Base-by-base conservation (phyloP, 495 filamentous ascomycete genomes). In the Aspergillus indologenus region DNA sequence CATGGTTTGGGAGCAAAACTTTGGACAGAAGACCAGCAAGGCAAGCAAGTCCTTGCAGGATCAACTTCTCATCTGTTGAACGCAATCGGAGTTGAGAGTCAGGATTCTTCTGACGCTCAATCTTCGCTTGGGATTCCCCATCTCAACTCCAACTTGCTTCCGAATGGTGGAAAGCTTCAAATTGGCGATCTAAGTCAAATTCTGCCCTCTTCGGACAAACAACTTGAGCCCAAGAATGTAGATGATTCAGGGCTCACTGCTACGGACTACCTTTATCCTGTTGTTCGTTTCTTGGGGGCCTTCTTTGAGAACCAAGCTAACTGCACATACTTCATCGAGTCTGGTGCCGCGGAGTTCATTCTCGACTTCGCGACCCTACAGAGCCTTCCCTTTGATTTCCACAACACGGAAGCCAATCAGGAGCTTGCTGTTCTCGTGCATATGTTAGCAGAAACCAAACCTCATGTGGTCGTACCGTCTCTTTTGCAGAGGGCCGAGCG, bases 361-460 rank as follows among this genome's bases (percentile, higher is more conserved):
- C 76, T 99, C 26, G 90, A 96, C 65, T 83, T 96, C 56, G 86
- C 85, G 26, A 88, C 88, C 11, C 80, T 92, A 23, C 86, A 91
- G 18, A 89, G 89, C 67, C 79, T 96, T 52, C 81, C 87, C 2
- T 85, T 85, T 59, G 84, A 91, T 64, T 92, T 93, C 66, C 84
- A 86, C 49, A 85, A 85, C 22, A 82, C 83, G 7, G 71, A 76
- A 51, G 85, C 87, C 8, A 85, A 77, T 47, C 82, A 85, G 34
- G 83, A 86, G 54, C 76, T 96, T 26, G 80, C 83, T 8, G 83
- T 83, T 17, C 86, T 94, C n/a, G 75, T 96, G 17, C 85, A 92
- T 59, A 80, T 87, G 61, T 80, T 96, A 57, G 84, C 91, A 34
- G 95, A 98, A 67, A 84, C 85, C 17, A 92, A 89, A 64, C 87